A percentile compares a stretch with the other conserved stretches of the same genome.
Conservation (phyloP, 2,329 filamentous ascomycete genomes). For the Phoma herbarum region DNA sequence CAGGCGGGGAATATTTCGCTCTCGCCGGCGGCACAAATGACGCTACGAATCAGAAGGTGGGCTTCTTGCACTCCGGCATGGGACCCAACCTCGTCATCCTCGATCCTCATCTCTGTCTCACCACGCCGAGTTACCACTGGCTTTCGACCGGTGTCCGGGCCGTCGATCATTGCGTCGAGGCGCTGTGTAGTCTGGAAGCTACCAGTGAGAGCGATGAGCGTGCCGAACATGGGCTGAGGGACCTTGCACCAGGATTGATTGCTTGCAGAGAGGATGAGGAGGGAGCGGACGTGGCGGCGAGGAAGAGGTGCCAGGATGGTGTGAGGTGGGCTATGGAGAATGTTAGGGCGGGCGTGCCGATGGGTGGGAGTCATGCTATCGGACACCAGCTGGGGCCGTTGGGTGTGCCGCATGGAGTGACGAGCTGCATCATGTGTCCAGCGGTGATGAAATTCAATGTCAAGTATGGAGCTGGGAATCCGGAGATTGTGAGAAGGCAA, state of each 20-base stretch:
- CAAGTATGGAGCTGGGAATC: background rate
- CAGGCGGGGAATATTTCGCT: conserved; percentile 53
- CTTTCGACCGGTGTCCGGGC: conserved; percentile 64
- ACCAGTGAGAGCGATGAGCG: background rate
- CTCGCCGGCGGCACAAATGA: conserved; percentile 54
- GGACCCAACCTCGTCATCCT: conserved; percentile 64
- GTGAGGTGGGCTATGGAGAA: conserved; percentile 4
- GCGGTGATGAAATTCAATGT: conserved; percentile 6
- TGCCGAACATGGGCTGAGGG: background rate
- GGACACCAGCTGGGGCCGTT: conserved; percentile 6
- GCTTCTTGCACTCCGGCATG: conserved; percentile 38
- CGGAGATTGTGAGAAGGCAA: background rate
- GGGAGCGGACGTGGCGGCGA: background rate
- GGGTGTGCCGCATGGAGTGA: conserved; percentile 7
- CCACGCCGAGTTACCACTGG: conserved; percentile 65
- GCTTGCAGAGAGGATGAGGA: background rate
- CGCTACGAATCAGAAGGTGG: conserved; percentile 30
- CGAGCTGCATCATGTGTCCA: conserved; percentile 5
- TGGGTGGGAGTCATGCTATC: conserved; percentile 8
- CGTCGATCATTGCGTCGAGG: conserved; percentile 3
- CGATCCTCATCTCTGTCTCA: conserved; percentile 61
- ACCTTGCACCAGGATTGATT: background rate
- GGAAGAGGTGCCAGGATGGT: background rate
- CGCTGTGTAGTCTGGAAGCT: background rate
- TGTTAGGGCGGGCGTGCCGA: background rate